Evolutionary conservation across 306 rosid species (phyloP).

Genomic region (Calophaca sinica): DNA sequence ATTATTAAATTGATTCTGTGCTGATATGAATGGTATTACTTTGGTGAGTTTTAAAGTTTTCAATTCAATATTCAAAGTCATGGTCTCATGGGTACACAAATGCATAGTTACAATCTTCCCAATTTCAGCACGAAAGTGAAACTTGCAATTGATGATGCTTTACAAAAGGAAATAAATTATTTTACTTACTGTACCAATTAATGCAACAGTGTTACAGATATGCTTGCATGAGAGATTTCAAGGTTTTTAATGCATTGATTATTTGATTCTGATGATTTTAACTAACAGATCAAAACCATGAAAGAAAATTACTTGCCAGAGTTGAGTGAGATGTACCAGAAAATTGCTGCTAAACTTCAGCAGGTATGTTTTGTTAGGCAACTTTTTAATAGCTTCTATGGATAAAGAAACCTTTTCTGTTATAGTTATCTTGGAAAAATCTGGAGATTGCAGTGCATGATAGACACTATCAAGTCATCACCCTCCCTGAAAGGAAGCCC

Average conservation of each 20-base stretch:
- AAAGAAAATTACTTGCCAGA: slow-evolving; percentile 76
- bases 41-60: slow-evolving; percentile 22
- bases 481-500: slow-evolving; percentile 31
- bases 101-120: slow-evolving; percentile 22
- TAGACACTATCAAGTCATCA: slow-evolving; percentile 23
- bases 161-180: slow-evolving; percentile 6
- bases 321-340: slow-evolving; percentile 75
- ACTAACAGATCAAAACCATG: slow-evolving; percentile 73
- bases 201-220: slow-evolving; percentile 14
- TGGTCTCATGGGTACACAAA: slow-evolving; percentile 3
- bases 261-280: slow-evolving; percentile 43
- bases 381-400: slow-evolving; percentile 20
- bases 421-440: slow-evolving; percentile 16
- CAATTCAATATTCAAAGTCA: slow-evolving; percentile 21
- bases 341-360: slow-evolving; percentile 68
- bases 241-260: slow-evolving; percentile 33
- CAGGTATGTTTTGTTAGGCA: slow-evolving; percentile 61
- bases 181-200: slow-evolving; percentile 4
- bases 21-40: slow-evolving; percentile 37
- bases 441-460: slow-evolving; percentile 38
- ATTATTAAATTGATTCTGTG: slow-evolving; percentile 18
- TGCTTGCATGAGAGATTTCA: slow-evolving; percentile 31
- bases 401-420: slow-evolving; percentile 24
- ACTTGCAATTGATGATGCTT: slow-evolving; percentile 38
- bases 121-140: slow-evolving; percentile 22